Base-by-base conservation (phyloP, 2,329 filamentous ascomycete genomes). In the Penicillium janthinellum region DNA sequence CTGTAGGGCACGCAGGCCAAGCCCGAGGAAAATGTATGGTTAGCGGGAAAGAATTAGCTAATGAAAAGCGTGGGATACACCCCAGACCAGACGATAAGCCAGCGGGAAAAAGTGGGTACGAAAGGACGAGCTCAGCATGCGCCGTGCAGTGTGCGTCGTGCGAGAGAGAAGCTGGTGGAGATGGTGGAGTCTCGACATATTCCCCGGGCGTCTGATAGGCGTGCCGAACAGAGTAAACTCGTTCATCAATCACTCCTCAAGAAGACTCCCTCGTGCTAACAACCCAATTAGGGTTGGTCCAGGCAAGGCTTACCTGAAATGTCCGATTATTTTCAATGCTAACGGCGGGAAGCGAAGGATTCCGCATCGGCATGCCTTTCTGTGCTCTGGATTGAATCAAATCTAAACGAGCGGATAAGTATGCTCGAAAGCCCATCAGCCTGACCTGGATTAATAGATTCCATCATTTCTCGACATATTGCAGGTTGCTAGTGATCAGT, bases 41-140 rank as follows among this genome's bases (percentile, higher is more conserved):
- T 6, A 31, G 28, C 6, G 28, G 28, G 6, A n/a, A 10, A 20
- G 41, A 56, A 60, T 67, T 67, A 65, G 62, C 62, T 67, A 67
- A 67, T 63, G 56, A 35, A 53, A 52, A 59, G 59, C 41, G 37
- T 10, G 39, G 56, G 17, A 5, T 12, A 14, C 44, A 31, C 7
- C 31, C 22, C 44, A 35, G 20, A 28, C 53, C 44, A 35, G 20
- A 28, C 53, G 56, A 63, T 63, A 59, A 63, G 38, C 22, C n/a
- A 14, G 20, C 31, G 41, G 49, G 35, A 45, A 34, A 53, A 22
- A 39, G 39, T 39, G 47, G 42, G 42, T 45, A 20, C 7, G 20
- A 28, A 31, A 8, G 48, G 41, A 7, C 3, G 39, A 47, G 28
- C 25, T 20, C 20, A 20, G 20, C 20, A 20, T 20, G 20, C 20